phyloP scores from a whole-genome alignment of 805 yeast species.

The Sugiyamaella boreocaroliniensis region DNA sequence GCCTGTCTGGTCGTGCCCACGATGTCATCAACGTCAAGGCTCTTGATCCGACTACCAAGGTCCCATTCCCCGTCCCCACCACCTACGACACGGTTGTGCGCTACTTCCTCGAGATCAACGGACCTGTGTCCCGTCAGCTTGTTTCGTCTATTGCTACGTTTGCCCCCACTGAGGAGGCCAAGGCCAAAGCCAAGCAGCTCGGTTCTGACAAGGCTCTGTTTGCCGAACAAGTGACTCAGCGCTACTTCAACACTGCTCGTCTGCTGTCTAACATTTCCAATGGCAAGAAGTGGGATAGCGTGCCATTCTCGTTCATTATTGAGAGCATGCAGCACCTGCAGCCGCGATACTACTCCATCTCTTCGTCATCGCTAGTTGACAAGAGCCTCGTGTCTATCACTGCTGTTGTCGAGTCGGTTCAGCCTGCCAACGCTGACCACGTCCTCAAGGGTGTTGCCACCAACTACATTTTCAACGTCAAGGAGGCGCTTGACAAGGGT shows the following conservation, averaged over 20 bases:
- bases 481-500: conserved; percentile 46
- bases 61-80: conserved; percentile 51
- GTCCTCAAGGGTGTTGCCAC: conserved; percentile 83
- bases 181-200: conserved; percentile 42
- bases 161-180: conserved; percentile 63
- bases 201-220: conserved; percentile 65
- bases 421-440: conserved; percentile 31
- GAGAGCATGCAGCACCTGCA: conserved; percentile 77
- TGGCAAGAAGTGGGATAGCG: conserved; percentile 61
- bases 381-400: conserved; percentile 74
- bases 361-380: conserved; percentile 77
- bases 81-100: conserved; percentile 84
- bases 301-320: conserved; percentile 78
- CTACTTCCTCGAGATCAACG: conserved; percentile 83
- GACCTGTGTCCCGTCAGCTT: conserved; percentile 87
- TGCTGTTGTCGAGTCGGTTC: conserved; percentile 77
- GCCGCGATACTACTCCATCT: conserved; percentile 94
- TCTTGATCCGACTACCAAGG: conserved; percentile 47
- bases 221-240: conserved; percentile 53
- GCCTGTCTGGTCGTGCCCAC: conserved; percentile 46
- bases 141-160: conserved; percentile 66
- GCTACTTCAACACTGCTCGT: conserved; percentile 69
- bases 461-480: conserved; percentile 71
- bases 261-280: conserved; percentile 55
- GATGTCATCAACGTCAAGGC: conserved; percentile 57